These are phyloP conservation scores for Loxodes magnus DNA, from an alignment of 73 alveolate species.

Conservation along the genomic window DNA sequence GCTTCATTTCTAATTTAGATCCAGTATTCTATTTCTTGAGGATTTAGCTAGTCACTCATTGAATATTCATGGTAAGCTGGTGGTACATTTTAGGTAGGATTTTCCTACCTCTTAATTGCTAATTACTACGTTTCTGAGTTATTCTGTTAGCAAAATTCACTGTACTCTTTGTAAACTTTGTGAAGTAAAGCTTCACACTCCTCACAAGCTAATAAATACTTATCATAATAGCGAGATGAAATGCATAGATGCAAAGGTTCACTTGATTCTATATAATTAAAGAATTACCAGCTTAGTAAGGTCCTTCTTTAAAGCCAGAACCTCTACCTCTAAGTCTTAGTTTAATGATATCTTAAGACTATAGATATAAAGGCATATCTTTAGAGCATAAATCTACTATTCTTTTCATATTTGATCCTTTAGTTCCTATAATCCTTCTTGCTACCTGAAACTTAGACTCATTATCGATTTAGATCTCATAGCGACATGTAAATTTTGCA, in stretches of 20 bases:
- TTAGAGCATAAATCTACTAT: conserved; percentile 78
- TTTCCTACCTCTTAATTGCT: too few species aligned
- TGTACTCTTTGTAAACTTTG: conserved; percentile 71
- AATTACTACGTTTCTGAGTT: too few species aligned
- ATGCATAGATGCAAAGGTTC: conserved; percentile 95
- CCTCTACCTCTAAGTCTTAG: conserved; percentile 96
- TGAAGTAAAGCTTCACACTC: conserved; percentile 10
- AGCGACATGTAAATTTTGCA: conserved; percentile 84
- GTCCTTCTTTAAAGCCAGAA: conserved; percentile 98
- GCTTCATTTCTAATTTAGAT: conserved; percentile 32
- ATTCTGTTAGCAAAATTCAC: conserved; percentile 48
- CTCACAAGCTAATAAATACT: conserved; percentile 18
- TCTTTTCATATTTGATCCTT: conserved; percentile 92
- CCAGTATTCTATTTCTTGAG: too few species aligned
- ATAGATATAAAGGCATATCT: conserved; percentile 48
- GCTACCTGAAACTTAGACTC: conserved; percentile 96
- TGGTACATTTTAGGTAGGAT: too few species aligned
- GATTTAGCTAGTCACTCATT: too few species aligned
- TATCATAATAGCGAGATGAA: conserved; percentile 65
- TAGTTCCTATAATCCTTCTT: conserved; percentile 85
- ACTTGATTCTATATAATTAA: conserved; percentile 73
- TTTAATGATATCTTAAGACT: conserved; percentile 60
- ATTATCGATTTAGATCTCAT: conserved; percentile 88
- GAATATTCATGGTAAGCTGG: too few species aligned
- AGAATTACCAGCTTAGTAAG: too few species aligned